Evolutionary conservation across 805 yeast genomes (phyloP).

Genomic region (Candida pseudoglaebosa): DNA sequence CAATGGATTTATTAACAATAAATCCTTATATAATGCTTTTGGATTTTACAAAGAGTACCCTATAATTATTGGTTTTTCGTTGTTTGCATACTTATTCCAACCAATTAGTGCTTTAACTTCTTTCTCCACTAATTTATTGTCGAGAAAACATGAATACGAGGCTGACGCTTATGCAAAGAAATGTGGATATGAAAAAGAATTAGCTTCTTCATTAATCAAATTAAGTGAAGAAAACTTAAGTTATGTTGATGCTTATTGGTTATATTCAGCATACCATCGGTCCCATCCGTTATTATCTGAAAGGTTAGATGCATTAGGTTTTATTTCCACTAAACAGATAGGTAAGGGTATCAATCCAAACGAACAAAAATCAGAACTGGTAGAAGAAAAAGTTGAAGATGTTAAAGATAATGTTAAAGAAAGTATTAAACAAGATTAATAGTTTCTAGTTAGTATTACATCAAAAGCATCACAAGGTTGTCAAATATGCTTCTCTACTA

Average conservation of each 20-base stretch:
- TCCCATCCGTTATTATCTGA: conserved; percentile 92
- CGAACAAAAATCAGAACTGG: conserved; percentile 4
- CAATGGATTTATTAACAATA: conserved; percentile 75
- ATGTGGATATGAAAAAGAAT: conserved; percentile 64
- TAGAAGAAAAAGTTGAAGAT: neutral
- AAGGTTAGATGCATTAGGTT: conserved; percentile 73
- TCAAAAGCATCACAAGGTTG: too few relatives aligned
- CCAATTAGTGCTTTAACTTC: conserved; percentile 72
- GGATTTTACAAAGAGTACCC: conserved; percentile 71
- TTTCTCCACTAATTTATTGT: conserved; percentile 62
- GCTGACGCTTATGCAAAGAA: conserved; percentile 85
- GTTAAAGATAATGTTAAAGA: neutral
- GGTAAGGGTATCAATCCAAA: conserved; percentile 14
- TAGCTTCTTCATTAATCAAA: conserved; percentile 69
- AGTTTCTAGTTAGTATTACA: too few relatives aligned
- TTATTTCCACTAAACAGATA: conserved; percentile 37
- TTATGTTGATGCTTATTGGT: conserved; percentile 84
- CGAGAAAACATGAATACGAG: conserved; percentile 88
- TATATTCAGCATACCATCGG: conserved; percentile 83
- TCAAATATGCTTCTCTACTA: too few relatives aligned
- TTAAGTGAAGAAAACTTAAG: conserved; percentile 78
- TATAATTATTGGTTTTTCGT: conserved; percentile 71
- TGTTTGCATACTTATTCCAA: conserved; percentile 72
- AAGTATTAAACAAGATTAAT: neutral
- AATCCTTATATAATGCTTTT: conserved; percentile 71